Percentiles rank a stretch among this genome's conserved stretches.
Conservation (phyloP, 805 yeast species). For the Candida parachauliodes region DNA sequence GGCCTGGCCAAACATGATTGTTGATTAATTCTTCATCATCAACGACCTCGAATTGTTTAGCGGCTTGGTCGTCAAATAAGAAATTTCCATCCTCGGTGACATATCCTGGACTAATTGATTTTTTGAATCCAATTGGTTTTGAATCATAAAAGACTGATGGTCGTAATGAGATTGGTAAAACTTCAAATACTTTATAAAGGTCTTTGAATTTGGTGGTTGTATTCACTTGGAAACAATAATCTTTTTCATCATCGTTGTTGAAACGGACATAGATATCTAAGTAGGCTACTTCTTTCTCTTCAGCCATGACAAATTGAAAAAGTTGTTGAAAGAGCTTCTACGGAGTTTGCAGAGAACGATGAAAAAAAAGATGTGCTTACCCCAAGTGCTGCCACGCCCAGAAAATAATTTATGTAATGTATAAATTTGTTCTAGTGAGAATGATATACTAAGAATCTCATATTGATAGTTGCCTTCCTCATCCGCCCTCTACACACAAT, state of each 20-base stretch:
- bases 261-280: constrained; percentile 69
- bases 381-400: too few relatives aligned
- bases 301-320: constrained; percentile 15
- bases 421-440: too few relatives aligned
- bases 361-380: too few relatives aligned
- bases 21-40: constrained; percentile 47
- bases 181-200: constrained; percentile 57
- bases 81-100: constrained; percentile 81
- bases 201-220: constrained; percentile 55
- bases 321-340: constrained; percentile 5
- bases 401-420: too few relatives aligned
- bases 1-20: constrained; percentile 83
- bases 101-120: constrained; percentile 70
- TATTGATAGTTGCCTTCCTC: too few relatives aligned
- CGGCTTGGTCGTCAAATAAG: constrained; percentile 61
- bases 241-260: constrained; percentile 81
- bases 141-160: constrained; percentile 73
- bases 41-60: constrained; percentile 41
- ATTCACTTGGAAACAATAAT: constrained; percentile 80
- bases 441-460: too few relatives aligned
- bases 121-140: constrained; percentile 60
- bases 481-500: too few relatives aligned
- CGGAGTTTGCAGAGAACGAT: too few relatives aligned
- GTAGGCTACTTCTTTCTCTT: constrained; percentile 19
- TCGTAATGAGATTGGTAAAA: constrained; percentile 70